Percentiles rank a stretch among this genome's conserved stretches.
Conservation (phyloP, 1,284 basidiomycete genomes). For the Golubevia sp. region DNA sequence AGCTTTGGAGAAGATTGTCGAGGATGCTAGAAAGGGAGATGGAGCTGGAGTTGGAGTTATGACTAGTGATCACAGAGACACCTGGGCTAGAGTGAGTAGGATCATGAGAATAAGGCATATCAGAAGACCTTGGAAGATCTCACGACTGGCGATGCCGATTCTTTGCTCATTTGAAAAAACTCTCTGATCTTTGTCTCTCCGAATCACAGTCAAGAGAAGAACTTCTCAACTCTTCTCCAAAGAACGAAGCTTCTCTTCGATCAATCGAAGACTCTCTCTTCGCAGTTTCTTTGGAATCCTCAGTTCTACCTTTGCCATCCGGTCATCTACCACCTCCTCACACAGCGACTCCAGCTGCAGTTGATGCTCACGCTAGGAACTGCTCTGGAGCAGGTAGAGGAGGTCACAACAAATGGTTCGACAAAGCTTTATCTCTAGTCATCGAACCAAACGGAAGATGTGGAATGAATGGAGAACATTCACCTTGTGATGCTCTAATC, state of each 20-base stretch:
- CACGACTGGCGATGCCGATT: background rate
- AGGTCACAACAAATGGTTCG: conserved; percentile 85
- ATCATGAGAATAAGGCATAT: background rate
- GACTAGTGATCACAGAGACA: conserved; percentile 79
- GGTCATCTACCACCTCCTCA: conserved; percentile 36
- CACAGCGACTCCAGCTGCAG: conserved; percentile 70
- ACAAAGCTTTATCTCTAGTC: conserved; percentile 82
- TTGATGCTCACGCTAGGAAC: conserved; percentile 80
- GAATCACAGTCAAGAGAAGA: conserved; percentile 71
- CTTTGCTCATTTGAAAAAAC: too few relatives aligned
- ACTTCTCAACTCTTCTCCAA: conserved; percentile 72
- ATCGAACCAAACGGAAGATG: conserved; percentile 85
- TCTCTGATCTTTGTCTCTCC: conserved; percentile 31
- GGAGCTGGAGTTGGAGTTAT: conserved; percentile 71
- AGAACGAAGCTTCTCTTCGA: conserved; percentile 70
- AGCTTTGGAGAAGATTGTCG: conserved; percentile 71
- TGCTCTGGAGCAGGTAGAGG: conserved; percentile 73
- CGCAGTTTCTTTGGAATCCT: conserved; percentile 69
- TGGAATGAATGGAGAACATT: conserved; percentile 89
- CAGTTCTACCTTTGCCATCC: conserved; percentile 61
- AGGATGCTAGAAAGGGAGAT: conserved; percentile 71
- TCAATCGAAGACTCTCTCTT: conserved; percentile 78
- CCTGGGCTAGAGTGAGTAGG: conserved; percentile 75
- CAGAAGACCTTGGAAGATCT: background rate
- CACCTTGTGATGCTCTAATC: conserved; percentile 86